Percentiles rank a stretch among this genome's conserved stretches.
These are phyloP conservation scores for Iris pallida DNA, from an alignment of 116 monocot genomes.

Conservation along the genomic window DNA sequence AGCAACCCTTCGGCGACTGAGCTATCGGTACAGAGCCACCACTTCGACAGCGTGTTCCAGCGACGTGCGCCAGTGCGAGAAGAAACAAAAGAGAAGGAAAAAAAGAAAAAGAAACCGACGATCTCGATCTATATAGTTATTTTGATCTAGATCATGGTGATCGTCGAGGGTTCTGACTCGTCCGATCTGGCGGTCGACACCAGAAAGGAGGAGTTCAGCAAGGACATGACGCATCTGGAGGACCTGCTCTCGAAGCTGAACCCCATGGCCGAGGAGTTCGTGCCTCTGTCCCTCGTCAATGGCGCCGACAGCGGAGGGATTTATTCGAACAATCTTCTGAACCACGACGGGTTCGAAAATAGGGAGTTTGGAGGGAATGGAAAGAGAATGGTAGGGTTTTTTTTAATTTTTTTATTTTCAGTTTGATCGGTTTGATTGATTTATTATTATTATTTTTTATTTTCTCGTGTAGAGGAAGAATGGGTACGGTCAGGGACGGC, in stretches of 20 bases:
- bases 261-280: slow-evolving; percentile 95
- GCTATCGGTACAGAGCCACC: too few relatives aligned
- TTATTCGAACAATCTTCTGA: neutral
- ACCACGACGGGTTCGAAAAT: slow-evolving; percentile 9
- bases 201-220: slow-evolving; percentile 36
- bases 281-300: slow-evolving; percentile 60
- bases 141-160: slow-evolving; percentile 5
- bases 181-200: slow-evolving; percentile 10
- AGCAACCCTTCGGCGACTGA: too few relatives aligned
- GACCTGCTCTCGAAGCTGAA: slow-evolving; percentile 91
- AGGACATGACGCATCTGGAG: slow-evolving; percentile 67
- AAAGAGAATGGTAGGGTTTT: slow-evolving; percentile 13
- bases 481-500: slow-evolving; percentile 32
- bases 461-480: slow-evolving; percentile 19
- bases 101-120: too few relatives aligned
- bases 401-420: neutral
- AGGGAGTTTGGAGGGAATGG: slow-evolving; percentile 1
- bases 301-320: slow-evolving; percentile 11
- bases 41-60: too few relatives aligned
- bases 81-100: too few relatives aligned
- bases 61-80: too few relatives aligned
- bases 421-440: neutral
- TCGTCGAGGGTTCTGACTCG: neutral
- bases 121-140: too few relatives aligned
- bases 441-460: slow-evolving; percentile 1